phyloP scores from a whole-genome alignment of 1,284 basidiomycete genomes.

The Austroboletus niveus region DNA sequence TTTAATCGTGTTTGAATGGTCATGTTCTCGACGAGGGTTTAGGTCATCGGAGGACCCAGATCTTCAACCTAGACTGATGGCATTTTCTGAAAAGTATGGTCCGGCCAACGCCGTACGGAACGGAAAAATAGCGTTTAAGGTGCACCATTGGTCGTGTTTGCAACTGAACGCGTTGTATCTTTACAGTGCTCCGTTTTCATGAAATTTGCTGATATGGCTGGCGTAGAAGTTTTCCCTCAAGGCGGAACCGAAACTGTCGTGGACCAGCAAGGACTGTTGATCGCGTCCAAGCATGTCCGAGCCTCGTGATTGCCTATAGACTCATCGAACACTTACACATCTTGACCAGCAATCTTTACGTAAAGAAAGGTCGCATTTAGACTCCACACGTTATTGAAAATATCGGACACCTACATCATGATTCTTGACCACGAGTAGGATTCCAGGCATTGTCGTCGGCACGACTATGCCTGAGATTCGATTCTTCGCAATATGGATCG shows the following conservation, averaged over 20 bases:
- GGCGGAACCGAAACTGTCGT: slow-evolving; percentile 77
- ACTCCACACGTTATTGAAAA: no score
- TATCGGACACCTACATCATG: no score
- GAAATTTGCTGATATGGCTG: slow-evolving; percentile 79
- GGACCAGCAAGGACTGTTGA: slow-evolving; percentile 73
- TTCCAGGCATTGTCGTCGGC: no score
- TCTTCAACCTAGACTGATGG: slow-evolving; percentile 78
- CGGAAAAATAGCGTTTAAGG: slow-evolving; percentile 79
- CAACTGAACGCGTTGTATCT: not conserved
- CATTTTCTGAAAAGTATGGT: slow-evolving; percentile 84
- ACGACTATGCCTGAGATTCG: no score
- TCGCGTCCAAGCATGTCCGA: slow-evolving; percentile 79
- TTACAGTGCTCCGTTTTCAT: slow-evolving; percentile 87
- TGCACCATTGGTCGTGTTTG: slow-evolving; percentile 35
- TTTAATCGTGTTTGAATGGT: not conserved
- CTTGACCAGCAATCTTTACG: no score
- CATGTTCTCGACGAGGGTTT: slow-evolving; percentile 57
- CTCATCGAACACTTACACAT: no score
- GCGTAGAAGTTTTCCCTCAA: slow-evolving; percentile 69
- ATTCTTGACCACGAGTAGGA: no score
- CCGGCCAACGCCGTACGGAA: slow-evolving; percentile 82
- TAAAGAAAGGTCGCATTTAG: no score
- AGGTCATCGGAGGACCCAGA: slow-evolving; percentile 65
- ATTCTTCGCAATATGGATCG: no score
- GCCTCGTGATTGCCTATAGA: not conserved